A percentile compares a stretch with the other conserved stretches of the same genome.
Evolutionary conservation across 208 protist species (phyloP).

Genomic region (Hexamita inflata): DNA sequence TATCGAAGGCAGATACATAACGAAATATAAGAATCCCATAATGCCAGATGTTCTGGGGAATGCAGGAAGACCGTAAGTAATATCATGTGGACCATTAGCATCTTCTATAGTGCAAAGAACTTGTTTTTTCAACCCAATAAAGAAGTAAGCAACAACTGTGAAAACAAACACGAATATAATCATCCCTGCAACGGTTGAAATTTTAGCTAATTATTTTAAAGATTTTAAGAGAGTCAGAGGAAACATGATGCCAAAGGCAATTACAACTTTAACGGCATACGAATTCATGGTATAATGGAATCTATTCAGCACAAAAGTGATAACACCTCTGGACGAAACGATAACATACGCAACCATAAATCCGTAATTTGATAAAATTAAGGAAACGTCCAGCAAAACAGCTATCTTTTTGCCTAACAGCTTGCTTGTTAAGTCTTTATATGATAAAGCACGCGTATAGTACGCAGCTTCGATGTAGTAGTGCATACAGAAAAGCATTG

Average conservation of each 20-base stretch:
- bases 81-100: no score
- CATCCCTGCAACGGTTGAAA: not conserved
- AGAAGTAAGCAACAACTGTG: not conserved
- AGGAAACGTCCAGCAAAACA: not conserved
- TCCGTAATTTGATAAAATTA: not conserved
- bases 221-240: not conserved
- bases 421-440: not conserved
- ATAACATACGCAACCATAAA: not conserved
- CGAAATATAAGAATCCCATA: not conserved
- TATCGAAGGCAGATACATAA: not conserved
- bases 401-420: not conserved
- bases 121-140: not conserved
- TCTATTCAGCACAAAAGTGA: not conserved
- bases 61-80: not conserved
- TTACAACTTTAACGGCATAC: not conserved
- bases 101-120: not conserved
- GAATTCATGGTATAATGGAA: not conserved
- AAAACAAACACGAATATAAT: not conserved
- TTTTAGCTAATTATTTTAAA: not conserved
- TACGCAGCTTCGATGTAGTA: not conserved
- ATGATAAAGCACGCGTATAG: not conserved
- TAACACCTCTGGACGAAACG: not conserved
- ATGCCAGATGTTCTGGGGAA: not conserved
- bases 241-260: not conserved
- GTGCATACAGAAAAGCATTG: no score